These are phyloP conservation scores for Boletus reticuloceps DNA, from an alignment of 768 basidiomycete genomes.

Conservation along the genomic window DNA sequence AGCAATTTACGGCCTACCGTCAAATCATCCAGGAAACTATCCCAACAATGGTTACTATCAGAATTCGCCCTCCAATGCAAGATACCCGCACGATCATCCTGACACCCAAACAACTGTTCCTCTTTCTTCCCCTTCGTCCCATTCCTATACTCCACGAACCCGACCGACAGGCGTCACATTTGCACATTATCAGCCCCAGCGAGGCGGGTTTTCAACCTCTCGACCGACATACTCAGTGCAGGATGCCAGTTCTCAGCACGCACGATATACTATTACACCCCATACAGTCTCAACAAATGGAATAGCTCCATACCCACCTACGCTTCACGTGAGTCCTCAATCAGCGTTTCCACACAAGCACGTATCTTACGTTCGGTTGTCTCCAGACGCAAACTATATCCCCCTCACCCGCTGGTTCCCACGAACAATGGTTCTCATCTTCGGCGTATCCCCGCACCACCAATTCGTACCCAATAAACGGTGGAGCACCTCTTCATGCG, in stretches of 20 bases:
- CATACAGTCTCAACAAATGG: slow-evolving; percentile 15
- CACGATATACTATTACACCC: slow-evolving; percentile 16
- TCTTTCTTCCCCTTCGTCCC: slow-evolving; percentile 13
- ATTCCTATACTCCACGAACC: slow-evolving; percentile 16
- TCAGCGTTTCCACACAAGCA: neutral
- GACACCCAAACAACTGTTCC: slow-evolving; percentile 12
- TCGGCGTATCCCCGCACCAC: slow-evolving; percentile 26
- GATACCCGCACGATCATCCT: slow-evolving; percentile 24
- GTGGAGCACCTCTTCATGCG: slow-evolving; percentile 11
- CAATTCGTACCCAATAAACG: slow-evolving; percentile 18
- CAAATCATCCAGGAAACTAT: slow-evolving; percentile 19
- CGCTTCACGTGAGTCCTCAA: slow-evolving; percentile 20
- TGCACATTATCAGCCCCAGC: slow-evolving; percentile 38
- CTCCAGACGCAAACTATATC: slow-evolving; percentile 11
- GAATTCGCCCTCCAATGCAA: slow-evolving; percentile 12
- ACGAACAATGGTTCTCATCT: slow-evolving; percentile 25
- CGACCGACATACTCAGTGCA: slow-evolving; percentile 28
- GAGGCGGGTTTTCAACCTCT: slow-evolving; percentile 35
- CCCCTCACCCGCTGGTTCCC: slow-evolving; percentile 14
- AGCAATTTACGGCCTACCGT: slow-evolving; percentile 10
- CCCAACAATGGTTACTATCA: slow-evolving; percentile 15
- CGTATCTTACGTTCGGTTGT: neutral
- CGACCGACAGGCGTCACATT: slow-evolving; percentile 31
- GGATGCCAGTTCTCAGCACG: slow-evolving; percentile 18
- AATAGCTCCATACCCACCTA: slow-evolving; percentile 23